Evolutionary conservation across 768 basidiomycete species (phyloP).

Genomic region (Royoungia palumana): DNA sequence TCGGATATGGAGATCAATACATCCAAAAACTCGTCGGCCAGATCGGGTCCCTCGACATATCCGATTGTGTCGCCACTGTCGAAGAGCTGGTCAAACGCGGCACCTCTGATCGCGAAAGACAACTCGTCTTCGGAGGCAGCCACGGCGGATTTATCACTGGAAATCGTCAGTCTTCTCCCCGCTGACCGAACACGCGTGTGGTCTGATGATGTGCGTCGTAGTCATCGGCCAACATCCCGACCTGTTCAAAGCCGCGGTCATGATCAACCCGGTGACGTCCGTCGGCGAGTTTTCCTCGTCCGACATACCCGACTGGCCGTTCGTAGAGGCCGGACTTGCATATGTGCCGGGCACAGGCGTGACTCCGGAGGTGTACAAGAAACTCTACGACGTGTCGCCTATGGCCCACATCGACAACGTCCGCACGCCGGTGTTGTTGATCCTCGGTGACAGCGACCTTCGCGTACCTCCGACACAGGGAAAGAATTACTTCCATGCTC

Average conservation of each 20-base stretch:
- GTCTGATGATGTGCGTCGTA: constrained; percentile 14
- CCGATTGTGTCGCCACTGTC: constrained; percentile 53
- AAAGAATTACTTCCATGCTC: constrained; percentile 55
- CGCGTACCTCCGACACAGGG: constrained; percentile 58
- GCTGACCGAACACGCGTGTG: background rate
- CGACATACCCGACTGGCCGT: constrained; percentile 64
- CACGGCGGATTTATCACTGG: constrained; percentile 61
- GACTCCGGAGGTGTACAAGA: constrained; percentile 39
- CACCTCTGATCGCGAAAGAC: constrained; percentile 46
- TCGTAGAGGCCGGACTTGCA: constrained; percentile 36
- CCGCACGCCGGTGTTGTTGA: constrained; percentile 47
- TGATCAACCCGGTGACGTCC: constrained; percentile 64
- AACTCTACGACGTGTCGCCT: constrained; percentile 47
- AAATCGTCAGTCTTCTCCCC: constrained; percentile 41
- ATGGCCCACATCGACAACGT: constrained; percentile 50
- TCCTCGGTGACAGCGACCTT: constrained; percentile 55
- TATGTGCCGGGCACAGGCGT: constrained; percentile 36
- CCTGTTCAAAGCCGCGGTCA: constrained; percentile 54
- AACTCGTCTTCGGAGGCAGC: constrained; percentile 56
- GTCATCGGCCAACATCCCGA: constrained; percentile 59
- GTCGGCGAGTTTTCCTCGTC: constrained; percentile 44
- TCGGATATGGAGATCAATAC: constrained; percentile 55
- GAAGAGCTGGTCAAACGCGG: constrained; percentile 46
- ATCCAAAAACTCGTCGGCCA: constrained; percentile 48
- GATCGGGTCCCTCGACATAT: constrained; percentile 59